Conservation (phyloP, 129 eudicot species). For the carrot (Daucus carota) region DH1_v3.0 NC_030384.2:38054001-38054500, state of each 20-base stretch:
- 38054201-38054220: slow-evolving; percentile 46
- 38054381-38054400: slow-evolving; percentile 88
- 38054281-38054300: slow-evolving; percentile 92
- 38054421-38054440: slow-evolving; percentile 20
- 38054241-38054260: slow-evolving; percentile 74
- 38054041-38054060: not conserved
- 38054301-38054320: slow-evolving; percentile 99
- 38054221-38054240: slow-evolving; percentile 90
- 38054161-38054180: not conserved
- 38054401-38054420: slow-evolving; percentile 99
- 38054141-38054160: not conserved
- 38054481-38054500: not conserved
- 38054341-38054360: slow-evolving; percentile 87
- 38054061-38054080: not conserved
- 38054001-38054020: not conserved
- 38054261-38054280: slow-evolving; percentile 86
- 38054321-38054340: slow-evolving; percentile 98
- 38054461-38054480: not conserved
- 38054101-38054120: not conserved
- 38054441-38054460: not conserved
- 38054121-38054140: not conserved
- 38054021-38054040: not conserved
- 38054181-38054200: too few species aligned
- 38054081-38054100: not conserved
- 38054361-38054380: slow-evolving; percentile 97